Percentiles rank a stretch among this genome's conserved stretches.
Evolutionary conservation across 1,284 basidiomycete genomes (phyloP).

Genomic region (Cryptococcus sp.): DNA sequence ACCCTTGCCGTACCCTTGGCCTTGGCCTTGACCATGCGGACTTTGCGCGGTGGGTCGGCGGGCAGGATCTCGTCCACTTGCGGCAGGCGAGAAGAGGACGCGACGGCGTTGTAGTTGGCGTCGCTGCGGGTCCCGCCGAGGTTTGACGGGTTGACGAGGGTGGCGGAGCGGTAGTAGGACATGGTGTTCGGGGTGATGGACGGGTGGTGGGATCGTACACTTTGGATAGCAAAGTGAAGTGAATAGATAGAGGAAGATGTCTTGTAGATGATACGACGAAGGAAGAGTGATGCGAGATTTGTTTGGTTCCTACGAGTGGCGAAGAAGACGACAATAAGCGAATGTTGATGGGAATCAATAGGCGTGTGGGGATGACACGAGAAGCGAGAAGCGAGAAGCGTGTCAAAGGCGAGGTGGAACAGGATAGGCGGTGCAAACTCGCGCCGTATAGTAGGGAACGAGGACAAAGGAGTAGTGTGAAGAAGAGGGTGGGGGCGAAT

Average conservation of each 20-base stretch:
- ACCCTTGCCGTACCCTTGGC: slow-evolving; percentile 5
- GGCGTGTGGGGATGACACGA: background rate
- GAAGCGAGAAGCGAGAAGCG: background rate
- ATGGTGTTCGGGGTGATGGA: background rate
- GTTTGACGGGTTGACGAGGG: slow-evolving; percentile 5
- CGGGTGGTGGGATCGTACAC: background rate
- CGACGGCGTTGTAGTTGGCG: slow-evolving; percentile 1
- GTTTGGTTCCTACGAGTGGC: slow-evolving; percentile 10
- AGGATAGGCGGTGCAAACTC: background rate
- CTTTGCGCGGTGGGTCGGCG: background rate
- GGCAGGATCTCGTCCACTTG: background rate
- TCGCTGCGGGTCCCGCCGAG: background rate
- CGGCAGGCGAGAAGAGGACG: slow-evolving; percentile 15
- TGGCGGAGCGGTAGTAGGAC: slow-evolving; percentile 6
- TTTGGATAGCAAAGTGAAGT: background rate
- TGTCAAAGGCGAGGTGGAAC: background rate
- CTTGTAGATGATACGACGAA: slow-evolving; percentile 1
- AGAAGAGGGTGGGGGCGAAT: too few species aligned
- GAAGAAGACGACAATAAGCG: background rate
- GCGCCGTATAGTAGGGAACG: too few species aligned
- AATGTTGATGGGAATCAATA: background rate
- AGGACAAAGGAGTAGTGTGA: too few species aligned
- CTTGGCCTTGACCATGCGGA: slow-evolving; percentile 8
- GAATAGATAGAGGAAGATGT: background rate
- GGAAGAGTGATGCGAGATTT: slow-evolving; percentile 3